Conservation (phyloP, 2,329 filamentous ascomycete species). For the Daldinia sp. region DNA sequence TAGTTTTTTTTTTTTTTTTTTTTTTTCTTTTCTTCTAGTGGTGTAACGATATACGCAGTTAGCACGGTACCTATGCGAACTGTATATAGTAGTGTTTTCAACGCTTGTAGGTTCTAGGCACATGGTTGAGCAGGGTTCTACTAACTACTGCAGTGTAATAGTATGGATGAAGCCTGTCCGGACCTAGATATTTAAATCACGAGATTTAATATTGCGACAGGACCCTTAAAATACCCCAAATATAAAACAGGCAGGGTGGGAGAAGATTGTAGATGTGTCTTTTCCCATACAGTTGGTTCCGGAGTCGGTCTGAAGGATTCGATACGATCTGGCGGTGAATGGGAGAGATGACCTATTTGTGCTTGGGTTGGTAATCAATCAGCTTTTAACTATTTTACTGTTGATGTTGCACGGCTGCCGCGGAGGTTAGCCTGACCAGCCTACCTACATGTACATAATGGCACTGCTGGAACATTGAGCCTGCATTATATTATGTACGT, state of each 20-base stretch:
- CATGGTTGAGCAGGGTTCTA: not conserved
- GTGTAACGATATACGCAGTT: not conserved
- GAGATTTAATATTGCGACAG: conserved; percentile 1
- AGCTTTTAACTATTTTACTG: conserved; percentile 25
- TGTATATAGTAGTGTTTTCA: not conserved
- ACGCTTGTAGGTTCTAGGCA: not conserved
- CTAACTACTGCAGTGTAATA: not conserved
- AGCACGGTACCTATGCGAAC: not conserved
- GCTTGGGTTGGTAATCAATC: conserved; percentile 41
- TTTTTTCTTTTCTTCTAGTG: no score
- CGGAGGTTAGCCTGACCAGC: not conserved
- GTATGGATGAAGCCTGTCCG: not conserved
- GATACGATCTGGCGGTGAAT: conserved; percentile 44
- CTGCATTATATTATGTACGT: no score
- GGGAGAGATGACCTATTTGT: conserved; percentile 33
- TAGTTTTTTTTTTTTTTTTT: no score
- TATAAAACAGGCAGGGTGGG: conserved; percentile 12
- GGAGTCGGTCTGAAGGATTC: conserved; percentile 41
- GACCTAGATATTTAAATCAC: not conserved
- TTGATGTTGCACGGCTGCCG: not conserved
- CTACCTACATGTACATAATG: not conserved
- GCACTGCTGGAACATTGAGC: no score
- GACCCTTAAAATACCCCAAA: not conserved
- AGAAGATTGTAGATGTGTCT: conserved; percentile 23
- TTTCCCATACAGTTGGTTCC: conserved; percentile 38